Percentiles rank a stretch among this genome's conserved stretches.
Conservation (phyloP, 2,329 filamentous ascomycete genomes). For the Pseudogymnoascus sp. region DNA sequence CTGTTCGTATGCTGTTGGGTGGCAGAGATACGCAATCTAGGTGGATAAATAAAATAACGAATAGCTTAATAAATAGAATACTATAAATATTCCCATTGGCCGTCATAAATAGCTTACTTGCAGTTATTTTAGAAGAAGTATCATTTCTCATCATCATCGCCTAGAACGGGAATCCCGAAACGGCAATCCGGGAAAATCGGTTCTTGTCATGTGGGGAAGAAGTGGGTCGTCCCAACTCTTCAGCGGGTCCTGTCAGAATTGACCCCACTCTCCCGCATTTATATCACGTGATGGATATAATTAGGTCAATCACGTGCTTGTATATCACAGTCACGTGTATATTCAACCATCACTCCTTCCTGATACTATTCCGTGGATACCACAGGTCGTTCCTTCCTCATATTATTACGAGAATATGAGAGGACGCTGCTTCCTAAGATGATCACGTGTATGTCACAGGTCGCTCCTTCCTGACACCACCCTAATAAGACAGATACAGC, state of each 20-base stretch:
- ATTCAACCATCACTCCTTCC: background rate
- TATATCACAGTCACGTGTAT: background rate
- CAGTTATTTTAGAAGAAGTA: background rate
- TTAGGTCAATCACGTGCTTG: background rate
- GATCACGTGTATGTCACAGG: background rate
- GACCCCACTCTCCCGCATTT: background rate
- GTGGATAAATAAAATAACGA: background rate
- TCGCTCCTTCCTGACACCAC: background rate
- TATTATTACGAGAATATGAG: background rate
- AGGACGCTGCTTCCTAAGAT: too few species aligned
- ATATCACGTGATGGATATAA: background rate
- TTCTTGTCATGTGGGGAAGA: background rate
- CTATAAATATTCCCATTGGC: background rate
- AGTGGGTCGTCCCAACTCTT: background rate
- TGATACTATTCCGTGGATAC: background rate
- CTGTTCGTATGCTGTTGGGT: background rate
- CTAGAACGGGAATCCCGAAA: background rate
- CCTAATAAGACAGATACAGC: background rate
- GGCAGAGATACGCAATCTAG: background rate
- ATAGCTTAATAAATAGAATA: background rate
- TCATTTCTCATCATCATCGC: background rate
- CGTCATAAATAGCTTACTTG: background rate
- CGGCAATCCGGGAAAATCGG: background rate
- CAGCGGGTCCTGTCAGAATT: background rate
- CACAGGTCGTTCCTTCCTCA: background rate